These are phyloP conservation scores for Byssothecium circinans DNA, from an alignment of 2,329 filamentous ascomycete genomes.

Conservation along the genomic window DNA sequence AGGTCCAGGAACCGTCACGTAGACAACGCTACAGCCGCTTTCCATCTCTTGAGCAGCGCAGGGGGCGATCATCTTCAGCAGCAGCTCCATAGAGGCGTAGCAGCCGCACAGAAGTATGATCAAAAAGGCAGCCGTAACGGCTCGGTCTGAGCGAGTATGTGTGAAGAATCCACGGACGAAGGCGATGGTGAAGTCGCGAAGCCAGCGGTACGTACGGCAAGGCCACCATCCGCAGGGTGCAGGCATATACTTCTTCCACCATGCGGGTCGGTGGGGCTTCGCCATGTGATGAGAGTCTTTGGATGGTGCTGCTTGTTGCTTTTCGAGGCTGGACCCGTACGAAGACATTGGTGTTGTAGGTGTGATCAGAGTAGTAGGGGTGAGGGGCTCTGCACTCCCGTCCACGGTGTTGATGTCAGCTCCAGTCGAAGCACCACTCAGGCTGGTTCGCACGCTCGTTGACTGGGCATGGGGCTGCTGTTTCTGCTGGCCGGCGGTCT, in stretches of 20 bases:
- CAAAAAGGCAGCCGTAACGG: constrained; percentile 16
- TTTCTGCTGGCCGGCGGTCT: background rate
- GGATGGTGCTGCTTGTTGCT: background rate
- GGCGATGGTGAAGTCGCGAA: constrained; percentile 11
- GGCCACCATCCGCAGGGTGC: constrained; percentile 24
- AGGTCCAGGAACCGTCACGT: constrained; percentile 36
- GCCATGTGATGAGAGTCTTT: background rate
- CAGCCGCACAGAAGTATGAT: constrained; percentile 12
- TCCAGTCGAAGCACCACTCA: constrained; percentile 1
- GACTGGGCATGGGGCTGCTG: background rate
- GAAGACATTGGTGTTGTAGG: constrained; percentile 7
- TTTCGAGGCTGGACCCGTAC: constrained; percentile 1
- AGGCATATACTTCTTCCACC: constrained; percentile 5
- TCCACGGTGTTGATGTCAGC: background rate
- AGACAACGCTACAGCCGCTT: constrained; percentile 34
- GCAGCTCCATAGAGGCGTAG: constrained; percentile 25
- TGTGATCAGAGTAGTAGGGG: constrained; percentile 1
- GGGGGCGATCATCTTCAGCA: constrained; percentile 20
- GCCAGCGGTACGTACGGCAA: constrained; percentile 19
- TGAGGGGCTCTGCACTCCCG: constrained; percentile 1
- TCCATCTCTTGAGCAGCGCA: constrained; percentile 30
- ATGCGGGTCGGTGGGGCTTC: background rate
- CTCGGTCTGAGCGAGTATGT: constrained; percentile 17
- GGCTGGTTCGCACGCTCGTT: constrained; percentile 1
- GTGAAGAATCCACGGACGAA: constrained; percentile 11